Evolutionary conservation across 495 filamentous ascomycete species (phyloP).

Genomic region (Penicillium flavigenum): DNA sequence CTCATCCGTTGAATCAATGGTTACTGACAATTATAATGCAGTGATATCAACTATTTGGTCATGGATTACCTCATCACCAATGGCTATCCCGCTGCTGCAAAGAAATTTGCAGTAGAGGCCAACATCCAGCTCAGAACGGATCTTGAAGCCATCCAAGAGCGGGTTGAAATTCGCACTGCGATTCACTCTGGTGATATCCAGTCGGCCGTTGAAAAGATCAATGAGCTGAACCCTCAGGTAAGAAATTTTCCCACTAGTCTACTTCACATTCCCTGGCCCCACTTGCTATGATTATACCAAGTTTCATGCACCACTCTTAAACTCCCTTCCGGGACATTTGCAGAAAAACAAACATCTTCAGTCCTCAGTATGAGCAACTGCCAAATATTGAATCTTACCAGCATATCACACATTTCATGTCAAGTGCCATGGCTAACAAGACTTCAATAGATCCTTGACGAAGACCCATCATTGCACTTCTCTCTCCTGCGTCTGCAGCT

Average conservation of each 20-base stretch:
- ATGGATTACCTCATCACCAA: conserved; percentile 97
- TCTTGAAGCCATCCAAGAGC: conserved; percentile 67
- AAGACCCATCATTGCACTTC: conserved; percentile 82
- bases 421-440: conserved; percentile 33
- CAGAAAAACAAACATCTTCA: conserved; percentile 95
- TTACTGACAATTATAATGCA: conserved; percentile 46
- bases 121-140: conserved; percentile 75
- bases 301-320: conserved; percentile 99
- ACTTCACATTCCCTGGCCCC: conserved; percentile 11
- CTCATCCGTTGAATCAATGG: conserved; percentile 11
- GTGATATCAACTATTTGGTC: conserved; percentile 92
- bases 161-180: conserved; percentile 74
- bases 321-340: conserved; percentile 67
- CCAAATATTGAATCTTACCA: conserved; percentile 15
- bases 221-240: conserved; percentile 89
- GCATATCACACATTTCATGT: conserved; percentile 16
- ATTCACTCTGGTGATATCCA: conserved; percentile 85
- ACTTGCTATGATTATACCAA: conserved; percentile 85
- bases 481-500: conserved; percentile 86
- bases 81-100: conserved; percentile 89
- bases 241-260: conserved; percentile 32
- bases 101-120: conserved; percentile 91
- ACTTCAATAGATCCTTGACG: conserved; percentile 74
- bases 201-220: conserved; percentile 78
- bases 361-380: conserved; percentile 85